A percentile compares a stretch with the other conserved stretches of the same genome.
Evolutionary conservation across 2,329 filamentous ascomycete species (phyloP).

Genomic region (Dactylonectria estremocensis): DNA sequence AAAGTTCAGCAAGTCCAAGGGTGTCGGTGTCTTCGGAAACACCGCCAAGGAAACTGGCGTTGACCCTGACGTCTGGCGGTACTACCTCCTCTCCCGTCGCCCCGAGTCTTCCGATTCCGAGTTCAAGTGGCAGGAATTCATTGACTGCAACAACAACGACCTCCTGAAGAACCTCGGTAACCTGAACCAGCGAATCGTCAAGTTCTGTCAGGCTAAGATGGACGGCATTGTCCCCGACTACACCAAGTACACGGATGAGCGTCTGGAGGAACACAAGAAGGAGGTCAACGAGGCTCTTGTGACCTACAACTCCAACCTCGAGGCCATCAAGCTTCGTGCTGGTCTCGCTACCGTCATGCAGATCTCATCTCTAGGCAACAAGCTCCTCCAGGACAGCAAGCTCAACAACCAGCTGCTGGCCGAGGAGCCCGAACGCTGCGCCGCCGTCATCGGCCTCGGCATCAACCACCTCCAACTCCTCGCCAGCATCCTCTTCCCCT

Average conservation of each 20-base stretch:
- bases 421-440: conserved; percentile 68
- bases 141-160: conserved; percentile 89
- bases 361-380: conserved; percentile 72
- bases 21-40: conserved; percentile 92
- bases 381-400: conserved; percentile 66
- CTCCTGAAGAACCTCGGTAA: conserved; percentile 84
- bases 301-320: conserved; percentile 77
- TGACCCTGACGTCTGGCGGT: conserved; percentile 90
- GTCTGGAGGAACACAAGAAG: conserved; percentile 67
- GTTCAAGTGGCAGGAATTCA: conserved; percentile 90
- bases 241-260: conserved; percentile 69
- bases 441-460: conserved; percentile 80
- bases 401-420: conserved; percentile 69
- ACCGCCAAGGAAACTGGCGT: conserved; percentile 90
- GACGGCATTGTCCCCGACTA: conserved; percentile 78
- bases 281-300: conserved; percentile 78
- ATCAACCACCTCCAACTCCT: conserved; percentile 89
- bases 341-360: conserved; percentile 77
- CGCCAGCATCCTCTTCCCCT: conserved; percentile 84
- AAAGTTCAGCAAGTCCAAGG: conserved; percentile 94
- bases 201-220: conserved; percentile 84
- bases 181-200: conserved; percentile 81
- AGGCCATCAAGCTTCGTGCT: conserved; percentile 79
- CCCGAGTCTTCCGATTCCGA: conserved; percentile 90
- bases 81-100: conserved; percentile 88